A percentile compares a stretch with the other conserved stretches of the same genome.
Conservation (phyloP, 1,284 basidiomycete species). For the Stereum hirsutum region DNA sequence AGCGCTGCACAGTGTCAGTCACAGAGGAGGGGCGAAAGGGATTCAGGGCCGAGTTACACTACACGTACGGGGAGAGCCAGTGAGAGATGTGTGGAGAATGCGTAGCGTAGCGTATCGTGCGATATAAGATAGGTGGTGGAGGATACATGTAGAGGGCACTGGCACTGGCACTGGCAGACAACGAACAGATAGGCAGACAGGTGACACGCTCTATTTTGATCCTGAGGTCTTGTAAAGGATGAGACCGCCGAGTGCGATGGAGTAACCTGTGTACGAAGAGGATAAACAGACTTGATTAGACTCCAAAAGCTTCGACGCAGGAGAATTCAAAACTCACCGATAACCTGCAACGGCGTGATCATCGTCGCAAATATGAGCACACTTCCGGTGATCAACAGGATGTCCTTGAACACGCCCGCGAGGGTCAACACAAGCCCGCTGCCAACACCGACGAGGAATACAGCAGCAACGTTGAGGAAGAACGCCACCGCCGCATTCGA, state of each 20-base stretch:
- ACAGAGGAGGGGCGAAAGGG: too few relatives aligned
- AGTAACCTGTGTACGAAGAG: conserved; percentile 45
- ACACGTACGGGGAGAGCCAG: too few relatives aligned
- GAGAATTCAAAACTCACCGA: conserved; percentile 73
- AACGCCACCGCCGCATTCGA: conserved; percentile 88
- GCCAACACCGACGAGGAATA: conserved; percentile 88
- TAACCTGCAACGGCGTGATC: conserved; percentile 79
- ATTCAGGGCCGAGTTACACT: too few relatives aligned
- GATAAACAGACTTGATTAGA: not conserved
- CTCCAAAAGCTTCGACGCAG: too few relatives aligned
- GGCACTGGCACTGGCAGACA: too few relatives aligned
- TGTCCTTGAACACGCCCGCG: conserved; percentile 96
- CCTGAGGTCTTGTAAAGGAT: conserved; percentile 77
- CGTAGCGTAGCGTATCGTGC: too few relatives aligned
- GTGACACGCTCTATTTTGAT: conserved; percentile 52
- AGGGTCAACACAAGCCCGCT: conserved; percentile 87
- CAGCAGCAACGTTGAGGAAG: conserved; percentile 86
- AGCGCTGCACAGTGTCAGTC: too few relatives aligned
- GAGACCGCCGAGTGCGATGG: conserved; percentile 74
- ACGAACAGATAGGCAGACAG: too few relatives aligned
- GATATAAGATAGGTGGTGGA: too few relatives aligned
- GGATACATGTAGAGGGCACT: too few relatives aligned
- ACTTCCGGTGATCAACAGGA: conserved; percentile 85
- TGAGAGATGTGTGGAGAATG: too few relatives aligned
- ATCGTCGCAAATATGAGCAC: conserved; percentile 76